Conservation (phyloP, 495 filamentous ascomycete genomes). For the Letharia columbiana region DNA sequence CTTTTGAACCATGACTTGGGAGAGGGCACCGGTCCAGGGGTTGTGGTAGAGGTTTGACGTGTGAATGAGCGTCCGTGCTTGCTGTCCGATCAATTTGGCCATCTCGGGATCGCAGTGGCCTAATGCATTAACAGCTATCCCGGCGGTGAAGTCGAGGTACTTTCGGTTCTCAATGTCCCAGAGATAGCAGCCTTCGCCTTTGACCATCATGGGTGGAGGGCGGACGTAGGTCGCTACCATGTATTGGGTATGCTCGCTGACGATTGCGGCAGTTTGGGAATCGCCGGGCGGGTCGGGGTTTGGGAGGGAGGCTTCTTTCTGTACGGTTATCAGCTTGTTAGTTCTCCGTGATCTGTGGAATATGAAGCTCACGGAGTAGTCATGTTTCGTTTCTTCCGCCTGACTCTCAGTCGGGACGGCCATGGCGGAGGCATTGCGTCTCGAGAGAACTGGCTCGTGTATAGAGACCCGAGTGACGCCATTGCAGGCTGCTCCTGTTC, state of each 20-base stretch:
- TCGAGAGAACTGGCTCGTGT: not conserved
- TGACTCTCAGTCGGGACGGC: slow-evolving; percentile 25
- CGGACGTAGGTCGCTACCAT: slow-evolving; percentile 95
- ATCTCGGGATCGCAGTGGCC: slow-evolving; percentile 78
- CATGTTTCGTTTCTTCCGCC: slow-evolving; percentile 11
- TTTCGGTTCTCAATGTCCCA: slow-evolving; percentile 83
- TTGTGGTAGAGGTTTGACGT: slow-evolving; percentile 95
- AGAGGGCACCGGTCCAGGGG: slow-evolving; percentile 81
- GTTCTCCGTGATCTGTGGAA: not conserved
- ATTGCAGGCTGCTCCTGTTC: slow-evolving; percentile 4
- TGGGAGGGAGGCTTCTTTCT: slow-evolving; percentile 58
- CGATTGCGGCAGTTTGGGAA: slow-evolving; percentile 64
- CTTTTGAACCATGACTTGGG: slow-evolving; percentile 69
- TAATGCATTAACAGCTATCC: slow-evolving; percentile 89
- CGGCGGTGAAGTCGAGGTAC: slow-evolving; percentile 90
- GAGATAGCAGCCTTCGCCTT: slow-evolving; percentile 74
- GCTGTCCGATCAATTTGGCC: slow-evolving; percentile 58
- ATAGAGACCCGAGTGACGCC: not conserved
- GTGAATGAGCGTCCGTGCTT: slow-evolving; percentile 77
- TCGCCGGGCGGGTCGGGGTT: slow-evolving; percentile 72
- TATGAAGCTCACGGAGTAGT: slow-evolving; percentile 14
- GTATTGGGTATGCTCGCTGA: slow-evolving; percentile 63
- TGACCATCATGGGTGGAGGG: slow-evolving; percentile 81
- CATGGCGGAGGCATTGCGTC: slow-evolving; percentile 25
- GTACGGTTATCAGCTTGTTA: not conserved